Conservation (phyloP, 371 early-diverging fungal species). For the Lichtheimia ramosa region DNA sequence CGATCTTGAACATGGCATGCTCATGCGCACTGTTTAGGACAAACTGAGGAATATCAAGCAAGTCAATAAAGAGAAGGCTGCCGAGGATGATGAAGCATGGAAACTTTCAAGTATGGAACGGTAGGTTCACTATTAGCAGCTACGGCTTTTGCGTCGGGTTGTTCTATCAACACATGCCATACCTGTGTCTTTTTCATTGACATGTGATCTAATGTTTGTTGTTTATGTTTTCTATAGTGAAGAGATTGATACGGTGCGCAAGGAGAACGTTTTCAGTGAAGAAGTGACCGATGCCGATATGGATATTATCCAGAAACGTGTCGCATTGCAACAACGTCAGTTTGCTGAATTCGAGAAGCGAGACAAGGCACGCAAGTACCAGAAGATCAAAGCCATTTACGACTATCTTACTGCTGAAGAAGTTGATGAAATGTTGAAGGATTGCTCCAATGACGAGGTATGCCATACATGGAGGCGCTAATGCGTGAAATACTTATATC, state of each 20-base stretch:
- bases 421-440: slow-evolving; percentile 74
- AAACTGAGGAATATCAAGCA: slow-evolving; percentile 21
- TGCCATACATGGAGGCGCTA: not conserved
- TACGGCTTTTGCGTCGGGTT: too few species aligned
- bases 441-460: slow-evolving; percentile 77
- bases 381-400: slow-evolving; percentile 70
- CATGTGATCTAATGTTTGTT: not conserved
- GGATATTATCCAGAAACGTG: slow-evolving; percentile 81
- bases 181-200: too few species aligned
- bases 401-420: slow-evolving; percentile 79
- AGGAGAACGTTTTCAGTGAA: slow-evolving; percentile 80
- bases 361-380: slow-evolving; percentile 69
- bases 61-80: slow-evolving; percentile 10
- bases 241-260: slow-evolving; percentile 77
- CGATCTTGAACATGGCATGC: not conserved
- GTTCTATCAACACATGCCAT: too few species aligned
- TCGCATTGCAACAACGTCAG: slow-evolving; percentile 82
- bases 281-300: slow-evolving; percentile 84
- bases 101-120: slow-evolving; percentile 23
- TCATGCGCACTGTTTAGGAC: slow-evolving; percentile 6
- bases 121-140: slow-evolving; percentile 7
- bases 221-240: slow-evolving; percentile 47
- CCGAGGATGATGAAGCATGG: slow-evolving; percentile 18
- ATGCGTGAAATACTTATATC: not conserved
- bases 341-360: slow-evolving; percentile 78